Evolutionary conservation across 2,329 filamentous ascomycete genomes (phyloP), one percentile per base, ranked within the genome.

Genomic region (Scedosporium apiospermum): DNA sequence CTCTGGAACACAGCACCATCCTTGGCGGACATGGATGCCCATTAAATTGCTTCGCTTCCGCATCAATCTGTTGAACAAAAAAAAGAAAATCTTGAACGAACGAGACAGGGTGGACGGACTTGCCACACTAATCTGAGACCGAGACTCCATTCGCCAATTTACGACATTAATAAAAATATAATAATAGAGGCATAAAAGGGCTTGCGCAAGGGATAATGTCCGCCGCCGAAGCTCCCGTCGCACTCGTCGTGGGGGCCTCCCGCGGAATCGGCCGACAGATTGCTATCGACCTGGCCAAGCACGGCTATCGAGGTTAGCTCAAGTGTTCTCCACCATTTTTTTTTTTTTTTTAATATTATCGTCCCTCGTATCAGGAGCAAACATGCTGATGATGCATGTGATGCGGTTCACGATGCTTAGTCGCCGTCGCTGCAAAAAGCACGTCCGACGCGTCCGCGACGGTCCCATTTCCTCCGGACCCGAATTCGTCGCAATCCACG

Each of bases 231-330:
- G 21, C 23, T 6, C 78, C 79, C 65, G 88, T 92, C 6, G 89
- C 88, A 21, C 79, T 93, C 21, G 78, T 93, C 4, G 81, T 93
- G 21, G 90, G 90, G 46, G 89, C 88, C 2, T 93, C 89, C 0
- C 79, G 91, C 65, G 91, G 91, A 44, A 93, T 96, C 66, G 91
- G 91, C 57, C 80, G 90, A 49, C 90, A 95, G 72, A 79, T 95
- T 46, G 90, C 91, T 63, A 82, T 96, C 68, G 88, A 91, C 70
- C 78, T 96, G 3, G 88, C 90, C 6, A 84, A 78, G 67, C 81
- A 86, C 66, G 87, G 85, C 44, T 93, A 93, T 70, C 77, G 81
- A 62, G 88, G 90, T 90, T 75, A 57, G 70, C 65, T 4, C 55
- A 18, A 16, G 14, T 44, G 23, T 57, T 30, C 7, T 18, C 7